phyloP scores from a whole-genome alignment of 305 asterid species.

The Rubia peregrina region DNA sequence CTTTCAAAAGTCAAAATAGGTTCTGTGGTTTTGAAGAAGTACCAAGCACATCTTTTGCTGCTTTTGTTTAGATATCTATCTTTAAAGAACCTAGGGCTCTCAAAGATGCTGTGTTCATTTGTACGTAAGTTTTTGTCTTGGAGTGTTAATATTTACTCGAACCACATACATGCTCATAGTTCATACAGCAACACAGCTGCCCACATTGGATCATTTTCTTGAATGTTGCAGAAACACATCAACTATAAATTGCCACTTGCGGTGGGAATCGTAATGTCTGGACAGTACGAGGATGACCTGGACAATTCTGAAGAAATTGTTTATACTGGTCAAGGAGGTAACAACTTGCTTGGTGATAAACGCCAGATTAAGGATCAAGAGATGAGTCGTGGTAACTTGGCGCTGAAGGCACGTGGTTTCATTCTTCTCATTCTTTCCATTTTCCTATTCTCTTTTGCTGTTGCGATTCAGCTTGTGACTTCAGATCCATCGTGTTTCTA shows the following conservation, averaged over 20 bases:
- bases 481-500: not conserved
- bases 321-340: conserved; percentile 96
- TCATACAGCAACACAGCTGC: not conserved
- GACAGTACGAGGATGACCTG: conserved; percentile 84
- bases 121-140: not conserved
- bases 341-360: conserved; percentile 62
- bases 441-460: not conserved
- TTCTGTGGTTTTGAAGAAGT: too few relatives aligned
- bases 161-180: not conserved
- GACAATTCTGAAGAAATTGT: conserved; percentile 72
- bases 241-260: conserved; percentile 54
- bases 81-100: not conserved
- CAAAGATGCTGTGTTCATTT: not conserved
- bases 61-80: not conserved
- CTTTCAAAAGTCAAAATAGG: too few relatives aligned
- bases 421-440: conserved; percentile 1
- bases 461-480: not conserved
- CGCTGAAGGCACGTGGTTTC: conserved; percentile 49
- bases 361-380: conserved; percentile 67
- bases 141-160: not conserved
- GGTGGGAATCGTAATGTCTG: conserved; percentile 70
- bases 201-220: conserved; percentile 3
- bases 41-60: too few relatives aligned
- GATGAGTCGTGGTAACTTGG: conserved; percentile 68
- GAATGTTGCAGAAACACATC: conserved; percentile 34